Evolutionary conservation across 2,329 filamentous ascomycete species (phyloP).

Genomic region (Nectriaceae sp.): DNA sequence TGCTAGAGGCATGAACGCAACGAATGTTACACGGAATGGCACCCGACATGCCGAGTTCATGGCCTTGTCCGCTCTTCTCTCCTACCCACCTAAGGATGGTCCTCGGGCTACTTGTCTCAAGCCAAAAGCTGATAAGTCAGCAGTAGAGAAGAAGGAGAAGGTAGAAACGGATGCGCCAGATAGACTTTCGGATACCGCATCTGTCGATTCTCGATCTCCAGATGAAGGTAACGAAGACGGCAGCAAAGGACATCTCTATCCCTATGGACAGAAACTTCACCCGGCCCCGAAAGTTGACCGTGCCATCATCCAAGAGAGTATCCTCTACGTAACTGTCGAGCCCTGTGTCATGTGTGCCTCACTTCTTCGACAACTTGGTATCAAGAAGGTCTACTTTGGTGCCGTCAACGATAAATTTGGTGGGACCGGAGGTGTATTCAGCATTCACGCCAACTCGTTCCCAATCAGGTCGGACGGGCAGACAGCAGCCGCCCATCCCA

Average conservation of each 20-base stretch:
- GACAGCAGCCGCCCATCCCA: conserved; percentile 43
- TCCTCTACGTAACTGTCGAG: conserved; percentile 95
- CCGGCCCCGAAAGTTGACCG: conserved; percentile 61
- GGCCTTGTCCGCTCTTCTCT: conserved; percentile 66
- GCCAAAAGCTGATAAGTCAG: no score
- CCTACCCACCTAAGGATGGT: conserved; percentile 37
- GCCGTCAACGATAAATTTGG: conserved; percentile 97
- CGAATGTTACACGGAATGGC: conserved; percentile 86
- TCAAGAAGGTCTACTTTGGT: conserved; percentile 91
- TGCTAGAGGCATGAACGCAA: conserved; percentile 93
- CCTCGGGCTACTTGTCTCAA: conserved; percentile 35
- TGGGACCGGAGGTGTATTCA: conserved; percentile 90
- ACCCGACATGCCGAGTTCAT: conserved; percentile 96
- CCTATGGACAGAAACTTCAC: conserved; percentile 62
- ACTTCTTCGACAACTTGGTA: conserved; percentile 81
- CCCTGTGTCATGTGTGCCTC: conserved; percentile 99
- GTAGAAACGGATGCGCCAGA: conserved; percentile 24
- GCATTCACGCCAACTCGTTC: conserved; percentile 69
- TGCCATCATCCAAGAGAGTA: conserved; percentile 68
- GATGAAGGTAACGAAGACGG: conserved; percentile 56
- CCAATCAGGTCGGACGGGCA: conserved; percentile 38
- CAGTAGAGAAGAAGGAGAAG: no score
- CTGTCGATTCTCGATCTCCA: conserved; percentile 22
- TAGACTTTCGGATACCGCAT: conserved; percentile 25
- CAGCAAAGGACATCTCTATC: conserved; percentile 57